A percentile compares a stretch with the other conserved stretches of the same genome.
Conservation (phyloP, 169 alveolate species). For the Amoebophrya sp. region DNA sequence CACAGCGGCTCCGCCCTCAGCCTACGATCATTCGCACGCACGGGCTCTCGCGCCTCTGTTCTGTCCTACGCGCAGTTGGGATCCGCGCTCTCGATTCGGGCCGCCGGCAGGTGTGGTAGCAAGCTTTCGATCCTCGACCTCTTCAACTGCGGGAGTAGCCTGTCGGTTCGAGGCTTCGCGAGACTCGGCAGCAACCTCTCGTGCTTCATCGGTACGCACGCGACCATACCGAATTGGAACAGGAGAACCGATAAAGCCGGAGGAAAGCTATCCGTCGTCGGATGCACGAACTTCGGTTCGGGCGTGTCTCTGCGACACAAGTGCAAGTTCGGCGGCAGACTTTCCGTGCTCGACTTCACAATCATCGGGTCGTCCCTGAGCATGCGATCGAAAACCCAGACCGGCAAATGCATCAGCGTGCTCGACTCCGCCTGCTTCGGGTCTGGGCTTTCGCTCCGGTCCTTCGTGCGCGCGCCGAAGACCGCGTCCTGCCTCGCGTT, state of each 20-base stretch:
- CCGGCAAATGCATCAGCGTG: neutral
- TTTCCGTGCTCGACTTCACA: neutral
- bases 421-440: neutral
- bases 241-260: neutral
- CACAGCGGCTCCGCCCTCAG: constrained; percentile 25
- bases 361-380: constrained; percentile 10
- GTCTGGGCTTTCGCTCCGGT: neutral
- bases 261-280: no score
- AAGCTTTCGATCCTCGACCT: no score
- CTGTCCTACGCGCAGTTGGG: neutral
- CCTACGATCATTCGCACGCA: neutral
- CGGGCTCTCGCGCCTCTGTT: neutral
- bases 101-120: no score
- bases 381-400: neutral
- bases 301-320: neutral
- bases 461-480: neutral
- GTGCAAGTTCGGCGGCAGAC: neutral
- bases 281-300: no score
- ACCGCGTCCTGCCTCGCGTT: constrained; percentile 19
- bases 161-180: neutral
- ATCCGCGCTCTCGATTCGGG: neutral
- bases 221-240: neutral
- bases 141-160: no score
- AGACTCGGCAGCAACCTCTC: constrained; percentile 27
- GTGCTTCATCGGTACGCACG: neutral